Conservation (phyloP, 1,284 basidiomycete species). For the Fistulinella cinereoalba region DNA sequence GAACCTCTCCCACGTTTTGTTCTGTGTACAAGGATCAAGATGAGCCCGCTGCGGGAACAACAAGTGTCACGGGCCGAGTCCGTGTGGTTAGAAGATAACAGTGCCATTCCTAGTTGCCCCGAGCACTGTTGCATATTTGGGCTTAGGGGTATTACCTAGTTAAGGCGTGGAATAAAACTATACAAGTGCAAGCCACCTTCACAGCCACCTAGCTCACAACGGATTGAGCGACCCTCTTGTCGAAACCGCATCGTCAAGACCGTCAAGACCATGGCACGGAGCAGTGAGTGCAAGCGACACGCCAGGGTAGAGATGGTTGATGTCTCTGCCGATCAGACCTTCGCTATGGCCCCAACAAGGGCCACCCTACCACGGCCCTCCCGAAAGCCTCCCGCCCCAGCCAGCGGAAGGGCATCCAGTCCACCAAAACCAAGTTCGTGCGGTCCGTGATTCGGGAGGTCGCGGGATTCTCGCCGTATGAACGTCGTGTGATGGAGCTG, state of each 20-base stretch:
- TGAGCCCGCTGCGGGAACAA: constrained; percentile 21
- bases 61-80: constrained; percentile 40
- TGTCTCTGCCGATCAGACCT: constrained; percentile 59
- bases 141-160: constrained; percentile 18
- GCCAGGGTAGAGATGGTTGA: constrained; percentile 1
- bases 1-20: constrained; percentile 46
- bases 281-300: constrained; percentile 47
- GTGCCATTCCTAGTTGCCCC: no score
- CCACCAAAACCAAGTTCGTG: constrained; percentile 87
- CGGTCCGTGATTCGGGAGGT: constrained; percentile 92
- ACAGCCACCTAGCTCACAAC: constrained; percentile 28
- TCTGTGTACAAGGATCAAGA: constrained; percentile 37
- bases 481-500: constrained; percentile 98
- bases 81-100: constrained; percentile 45
- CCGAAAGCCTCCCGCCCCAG: constrained; percentile 78
- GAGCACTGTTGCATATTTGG: no score
- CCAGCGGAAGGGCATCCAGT: constrained; percentile 89
- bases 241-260: constrained; percentile 54
- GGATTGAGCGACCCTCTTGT: constrained; percentile 19
- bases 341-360: constrained; percentile 89
- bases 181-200: constrained; percentile 40
- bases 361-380: constrained; percentile 89
- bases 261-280: constrained; percentile 65
- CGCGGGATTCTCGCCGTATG: constrained; percentile 97
- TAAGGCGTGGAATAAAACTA: constrained; percentile 33